Base-by-base conservation (phyloP, 441 rosid genomes). In the Arabidopsis lyrata region DNA sequence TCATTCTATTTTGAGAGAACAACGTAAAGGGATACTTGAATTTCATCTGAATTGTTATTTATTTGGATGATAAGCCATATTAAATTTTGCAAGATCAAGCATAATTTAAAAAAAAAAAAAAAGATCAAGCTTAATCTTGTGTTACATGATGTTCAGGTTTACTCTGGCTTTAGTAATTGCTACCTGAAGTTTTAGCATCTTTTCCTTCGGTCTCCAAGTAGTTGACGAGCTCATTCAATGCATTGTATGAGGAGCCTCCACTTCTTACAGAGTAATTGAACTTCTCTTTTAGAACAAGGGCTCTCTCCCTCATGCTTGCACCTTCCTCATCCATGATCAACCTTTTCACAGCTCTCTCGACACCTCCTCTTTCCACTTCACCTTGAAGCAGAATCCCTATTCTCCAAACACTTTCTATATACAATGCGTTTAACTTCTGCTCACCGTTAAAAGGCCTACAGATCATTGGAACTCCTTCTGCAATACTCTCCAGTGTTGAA, bases 221-320 rank as follows among this genome's bases (percentile, higher is more conserved):
- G 31, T 73, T 68, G 57, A n/a, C 81, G 68, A 18, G 75, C 76
- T 34, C 83, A 77, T 70, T 73, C 70, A 56, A 36, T 68, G 22
- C 64, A 1, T 24, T 35, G 48, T 55, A 24, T 16, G 77, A 63
- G 3, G 10, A 83, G 10, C 57, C 86, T 78, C 75, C 77, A 3
- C 1, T 36, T 47, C 50, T 56, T 0, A 58, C 60, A 57, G 61
- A 27, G 44, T 36, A 61, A 27, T 58, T 39, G 2, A 74, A 9
- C 11, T 66, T 74, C 35, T 57, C 66, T 58, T 56, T 65, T 3
- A 73, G 2, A 45, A 1, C 31, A 12, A 24, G 39, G 0, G 58
- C 70, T 48, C 60, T 74, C 27, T 66, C 47, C 72, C 78, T 66
- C 63, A 75, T 53, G 8, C 8, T 3, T 60, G 12, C 38, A n/a